A percentile compares a stretch with the other conserved stretches of the same genome.
Conservation (phyloP, 139 green algal genomes). For the Tetratostichococcus sp. region DNA sequence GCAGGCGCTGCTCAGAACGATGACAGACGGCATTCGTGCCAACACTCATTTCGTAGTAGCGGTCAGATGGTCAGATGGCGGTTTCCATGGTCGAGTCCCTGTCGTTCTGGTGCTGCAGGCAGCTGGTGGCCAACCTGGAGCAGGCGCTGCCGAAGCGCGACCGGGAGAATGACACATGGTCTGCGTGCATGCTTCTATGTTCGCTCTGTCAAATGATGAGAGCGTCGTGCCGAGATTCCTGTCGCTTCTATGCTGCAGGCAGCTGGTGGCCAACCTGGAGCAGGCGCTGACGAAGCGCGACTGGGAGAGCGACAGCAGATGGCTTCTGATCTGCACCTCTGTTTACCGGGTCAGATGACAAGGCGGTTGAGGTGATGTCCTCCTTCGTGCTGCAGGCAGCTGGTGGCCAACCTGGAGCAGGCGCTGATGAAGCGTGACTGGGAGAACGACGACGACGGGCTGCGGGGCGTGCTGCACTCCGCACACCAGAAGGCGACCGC, state of each 20-base stretch:
- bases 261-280: slow-evolving; percentile 49
- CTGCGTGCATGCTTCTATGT: too few species aligned
- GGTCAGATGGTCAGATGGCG: too few species aligned
- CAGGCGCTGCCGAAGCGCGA: neutral
- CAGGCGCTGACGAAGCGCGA: neutral
- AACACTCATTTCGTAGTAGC: too few species aligned
- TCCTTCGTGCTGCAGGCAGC: slow-evolving; percentile 12
- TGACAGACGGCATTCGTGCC: too few species aligned
- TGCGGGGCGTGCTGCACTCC: slow-evolving; percentile 20
- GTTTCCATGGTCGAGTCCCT: too few species aligned
- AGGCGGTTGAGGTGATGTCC: too few species aligned
- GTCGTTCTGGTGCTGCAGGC: slow-evolving; percentile 1
- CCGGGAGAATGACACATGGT: neutral
- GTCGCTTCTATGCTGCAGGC: slow-evolving; percentile 79
- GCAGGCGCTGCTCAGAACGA: neutral
- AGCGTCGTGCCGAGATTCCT: too few species aligned
- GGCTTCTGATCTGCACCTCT: too few species aligned
- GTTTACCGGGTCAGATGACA: too few species aligned
- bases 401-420: slow-evolving; percentile 35
- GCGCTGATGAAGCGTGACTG: neutral
- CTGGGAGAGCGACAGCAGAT: neutral
- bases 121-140: slow-evolving; percentile 38
- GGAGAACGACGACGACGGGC: neutral
- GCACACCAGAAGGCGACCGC: slow-evolving; percentile 27
- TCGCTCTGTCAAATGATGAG: too few species aligned